These are phyloP conservation scores for Solanum chmielewskii DNA, from an alignment of 257 asterid genomes.

Conservation along the genomic window DNA sequence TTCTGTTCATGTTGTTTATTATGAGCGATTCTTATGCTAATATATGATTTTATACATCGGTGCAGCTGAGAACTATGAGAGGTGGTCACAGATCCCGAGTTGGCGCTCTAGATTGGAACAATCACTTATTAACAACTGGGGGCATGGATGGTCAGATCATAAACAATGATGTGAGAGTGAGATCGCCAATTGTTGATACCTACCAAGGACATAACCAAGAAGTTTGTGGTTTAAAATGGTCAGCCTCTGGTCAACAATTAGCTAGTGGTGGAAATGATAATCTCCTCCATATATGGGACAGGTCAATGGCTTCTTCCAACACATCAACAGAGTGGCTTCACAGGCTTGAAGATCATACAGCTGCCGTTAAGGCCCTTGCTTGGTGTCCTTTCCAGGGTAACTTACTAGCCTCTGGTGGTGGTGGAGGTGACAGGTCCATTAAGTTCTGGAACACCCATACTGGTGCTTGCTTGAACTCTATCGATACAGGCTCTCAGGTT, in stretches of 20 bases:
- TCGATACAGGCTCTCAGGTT: constrained; percentile 11
- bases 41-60: neutral
- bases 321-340: constrained; percentile 17
- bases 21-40: neutral
- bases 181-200: neutral
- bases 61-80: constrained; percentile 35
- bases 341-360: constrained; percentile 18
- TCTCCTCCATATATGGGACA: constrained; percentile 20
- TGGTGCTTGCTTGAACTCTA: constrained; percentile 19
- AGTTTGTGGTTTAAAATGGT: constrained; percentile 25
- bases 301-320: constrained; percentile 8
- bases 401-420: constrained; percentile 21
- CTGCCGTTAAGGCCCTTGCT: constrained; percentile 28
- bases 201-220: constrained; percentile 14
- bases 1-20: neutral
- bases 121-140: constrained; percentile 17
- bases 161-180: constrained; percentile 7
- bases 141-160: constrained; percentile 19
- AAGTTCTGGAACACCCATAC: constrained; percentile 16
- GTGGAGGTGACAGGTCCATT: constrained; percentile 5
- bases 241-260: constrained; percentile 23
- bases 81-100: constrained; percentile 14
- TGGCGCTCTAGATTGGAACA: constrained; percentile 19
- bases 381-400: constrained; percentile 26
- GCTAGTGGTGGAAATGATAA: constrained; percentile 34